Conservation (phyloP, 2,329 filamentous ascomycete genomes). For the Colletotrichum cordylinicola region DNA sequence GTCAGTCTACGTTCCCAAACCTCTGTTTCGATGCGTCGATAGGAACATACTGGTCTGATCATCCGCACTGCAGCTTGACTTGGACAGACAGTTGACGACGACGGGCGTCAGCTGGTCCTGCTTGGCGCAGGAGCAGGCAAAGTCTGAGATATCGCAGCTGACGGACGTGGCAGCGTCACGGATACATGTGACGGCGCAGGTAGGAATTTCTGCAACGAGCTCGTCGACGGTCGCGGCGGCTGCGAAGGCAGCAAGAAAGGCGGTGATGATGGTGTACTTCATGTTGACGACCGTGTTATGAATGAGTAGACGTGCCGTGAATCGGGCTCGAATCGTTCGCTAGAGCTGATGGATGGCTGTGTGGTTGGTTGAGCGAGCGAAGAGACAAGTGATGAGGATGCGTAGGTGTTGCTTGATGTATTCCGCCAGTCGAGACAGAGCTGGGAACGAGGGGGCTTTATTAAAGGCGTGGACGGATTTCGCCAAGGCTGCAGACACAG, state of each 20-base stretch:
- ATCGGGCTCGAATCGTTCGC: neutral
- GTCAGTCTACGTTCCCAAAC: neutral
- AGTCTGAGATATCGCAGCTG: slow-evolving; percentile 39
- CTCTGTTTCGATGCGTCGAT: neutral
- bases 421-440: neutral
- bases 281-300: slow-evolving; percentile 25
- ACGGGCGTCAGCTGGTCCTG: slow-evolving; percentile 36
- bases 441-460: neutral
- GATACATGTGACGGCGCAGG: slow-evolving; percentile 44
- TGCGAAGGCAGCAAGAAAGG: slow-evolving; percentile 29
- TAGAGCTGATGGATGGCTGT: neutral
- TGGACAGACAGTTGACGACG: slow-evolving; percentile 40
- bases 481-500: neutral
- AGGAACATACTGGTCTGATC: slow-evolving; percentile 39
- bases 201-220: slow-evolving; percentile 37
- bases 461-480: neutral
- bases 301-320: neutral
- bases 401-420: neutral
- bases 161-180: slow-evolving; percentile 31
- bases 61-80: slow-evolving; percentile 35
- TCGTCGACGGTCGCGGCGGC: slow-evolving; percentile 29
- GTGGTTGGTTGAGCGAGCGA: neutral
- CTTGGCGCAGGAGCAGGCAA: slow-evolving; percentile 43
- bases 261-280: slow-evolving; percentile 32
- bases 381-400: neutral